Base-by-base conservation (phyloP, 176 grass and related monocot genomes). In the Oryza punctata region DNA sequence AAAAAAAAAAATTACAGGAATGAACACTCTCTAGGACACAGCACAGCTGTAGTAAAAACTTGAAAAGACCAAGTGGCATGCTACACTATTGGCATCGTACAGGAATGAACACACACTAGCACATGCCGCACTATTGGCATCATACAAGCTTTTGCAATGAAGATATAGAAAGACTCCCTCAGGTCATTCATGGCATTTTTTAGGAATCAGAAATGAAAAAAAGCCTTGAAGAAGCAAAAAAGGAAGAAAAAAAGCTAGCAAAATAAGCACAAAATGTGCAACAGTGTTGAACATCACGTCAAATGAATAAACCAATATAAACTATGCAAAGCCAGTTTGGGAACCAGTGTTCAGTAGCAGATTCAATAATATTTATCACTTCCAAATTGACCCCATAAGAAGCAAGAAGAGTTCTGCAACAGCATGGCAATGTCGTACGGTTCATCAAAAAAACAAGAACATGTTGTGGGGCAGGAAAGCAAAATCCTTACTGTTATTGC, bases 401-500 rank as follows among this genome's bases (percentile, higher is more conserved):
- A 82, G n/a, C 47, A 63, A 79, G 14, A 19, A 45, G 21, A 45
- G 21, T 84, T 73, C 65, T 40, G 35, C 44, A 68, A 26, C 8
- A n/a, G n/a, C n/a, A 67, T 57, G 30, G 65, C 12, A 70, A 65
- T 52, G 72, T 65, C 41, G 33, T 16, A 72, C 14, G 6, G 12
- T 57, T 18, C 37, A 75, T 19, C 18, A 1, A 50, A 43, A 43
- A 5, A 43, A 18, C n/a, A 16, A 16, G 28, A 32, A 29, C 47
- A 15, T 63, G 8, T 10, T 46, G 11, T 44, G 52, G 38, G 63
- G 12, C 47, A 73, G 35, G 7, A 75, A 86, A 76, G 9, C 12
- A 67, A 75, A 67, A 75, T 69, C 41, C 93, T 89, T 87, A 99
- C 97, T 29, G 97, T 99, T 64, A 99, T 99, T 64, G 97, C 97